Conservation (phyloP, 2,329 filamentous ascomycete genomes). For the Nemania sp. region DNA sequence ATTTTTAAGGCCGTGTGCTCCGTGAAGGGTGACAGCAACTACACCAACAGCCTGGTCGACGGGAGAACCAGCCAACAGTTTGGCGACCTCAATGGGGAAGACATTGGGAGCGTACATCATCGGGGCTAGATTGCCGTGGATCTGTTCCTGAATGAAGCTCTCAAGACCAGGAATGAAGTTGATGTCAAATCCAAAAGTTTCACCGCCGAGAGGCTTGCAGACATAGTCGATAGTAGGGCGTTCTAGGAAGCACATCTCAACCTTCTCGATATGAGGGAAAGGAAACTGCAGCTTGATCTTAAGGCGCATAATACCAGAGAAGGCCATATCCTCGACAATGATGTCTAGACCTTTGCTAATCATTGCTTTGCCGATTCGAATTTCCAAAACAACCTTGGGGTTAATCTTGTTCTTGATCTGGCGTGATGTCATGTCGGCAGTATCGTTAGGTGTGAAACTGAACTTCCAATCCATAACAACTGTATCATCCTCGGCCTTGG, state of each 20-base stretch:
- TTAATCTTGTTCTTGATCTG: constrained; percentile 97
- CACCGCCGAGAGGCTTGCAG: constrained; percentile 96
- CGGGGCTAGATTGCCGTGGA: constrained; percentile 90
- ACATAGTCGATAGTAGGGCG: constrained; percentile 93
- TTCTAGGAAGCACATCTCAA: constrained; percentile 95
- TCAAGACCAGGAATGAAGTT: constrained; percentile 98
- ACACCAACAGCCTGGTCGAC: constrained; percentile 97
- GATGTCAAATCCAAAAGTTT: constrained; percentile 97
- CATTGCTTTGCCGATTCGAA: constrained; percentile 94
- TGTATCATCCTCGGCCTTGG: constrained; percentile 92
- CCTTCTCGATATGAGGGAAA: constrained; percentile 93
- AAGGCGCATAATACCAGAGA: constrained; percentile 93
- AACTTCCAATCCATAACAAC: constrained; percentile 99
- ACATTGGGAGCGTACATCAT: constrained; percentile 99
- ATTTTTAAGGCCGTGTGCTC: constrained; percentile 93
- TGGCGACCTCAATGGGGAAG: constrained; percentile 97
- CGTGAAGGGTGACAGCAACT: constrained; percentile 89
- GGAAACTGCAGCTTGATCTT: constrained; percentile 97
- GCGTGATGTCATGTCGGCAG: constrained; percentile 86
- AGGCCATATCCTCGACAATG: constrained; percentile 98
- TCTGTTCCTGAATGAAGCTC: constrained; percentile 93
- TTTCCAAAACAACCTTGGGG: constrained; percentile 94
- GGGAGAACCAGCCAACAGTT: constrained; percentile 94
- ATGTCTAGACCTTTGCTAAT: constrained; percentile 97
- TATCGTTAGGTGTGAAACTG: constrained; percentile 97